These are phyloP conservation scores for Linum trigynum DNA, from an alignment of 345 rosid genomes.

Conservation along the genomic window DNA sequence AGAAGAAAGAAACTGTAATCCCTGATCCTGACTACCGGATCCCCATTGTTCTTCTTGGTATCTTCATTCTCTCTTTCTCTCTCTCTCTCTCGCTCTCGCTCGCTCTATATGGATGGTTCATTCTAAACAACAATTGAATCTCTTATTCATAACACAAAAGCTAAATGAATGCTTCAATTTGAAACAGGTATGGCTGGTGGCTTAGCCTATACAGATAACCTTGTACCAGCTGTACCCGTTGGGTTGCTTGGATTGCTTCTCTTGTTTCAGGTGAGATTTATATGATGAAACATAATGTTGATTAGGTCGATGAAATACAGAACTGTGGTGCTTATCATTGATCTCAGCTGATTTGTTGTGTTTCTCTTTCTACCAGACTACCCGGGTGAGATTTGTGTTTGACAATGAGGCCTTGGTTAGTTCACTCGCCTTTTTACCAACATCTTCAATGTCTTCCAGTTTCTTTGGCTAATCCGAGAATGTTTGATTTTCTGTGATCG, in stretches of 20 bases:
- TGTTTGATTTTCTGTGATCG: conserved; percentile 4
- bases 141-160: too few species aligned
- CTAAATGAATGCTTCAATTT: neutral
- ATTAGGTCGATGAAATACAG: neutral
- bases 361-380: conserved; percentile 39
- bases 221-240: conserved; percentile 55
- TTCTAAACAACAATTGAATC: too few species aligned
- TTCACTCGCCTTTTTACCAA: conserved; percentile 9
- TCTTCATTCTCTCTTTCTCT: conserved; percentile 8
- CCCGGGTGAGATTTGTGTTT: conserved; percentile 67
- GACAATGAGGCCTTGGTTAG: conserved; percentile 60
- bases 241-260: conserved; percentile 67
- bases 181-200: conserved; percentile 56
- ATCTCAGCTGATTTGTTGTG: neutral
- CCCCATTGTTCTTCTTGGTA: conserved; percentile 48
- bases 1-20: conserved; percentile 43
- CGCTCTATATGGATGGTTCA: too few species aligned
- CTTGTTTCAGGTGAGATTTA: conserved; percentile 46
- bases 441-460: neutral
- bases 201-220: conserved; percentile 47
- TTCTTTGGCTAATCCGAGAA: neutral
- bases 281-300: neutral
- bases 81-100: neutral
- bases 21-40: conserved; percentile 63
- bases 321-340: neutral